Percentiles rank a stretch among this genome's conserved stretches.
Evolutionary conservation across 352 stramenopile genomes (phyloP).

Genomic region (Globisporangium parvum): DNA sequence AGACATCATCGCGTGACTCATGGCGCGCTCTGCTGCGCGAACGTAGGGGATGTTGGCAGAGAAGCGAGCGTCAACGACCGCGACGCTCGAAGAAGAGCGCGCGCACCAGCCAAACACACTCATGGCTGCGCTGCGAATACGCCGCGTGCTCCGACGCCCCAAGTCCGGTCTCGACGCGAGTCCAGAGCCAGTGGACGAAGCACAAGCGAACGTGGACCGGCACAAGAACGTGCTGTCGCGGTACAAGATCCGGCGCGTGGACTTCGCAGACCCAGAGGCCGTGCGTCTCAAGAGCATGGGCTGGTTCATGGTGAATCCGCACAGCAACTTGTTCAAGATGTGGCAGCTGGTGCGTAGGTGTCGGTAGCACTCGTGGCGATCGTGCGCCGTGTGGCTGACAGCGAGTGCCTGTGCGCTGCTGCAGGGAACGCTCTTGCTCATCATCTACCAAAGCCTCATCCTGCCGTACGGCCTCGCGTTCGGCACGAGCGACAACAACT

Average conservation of each 20-base stretch:
- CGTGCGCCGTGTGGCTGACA: too few species aligned
- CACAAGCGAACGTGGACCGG: constrained; percentile 46
- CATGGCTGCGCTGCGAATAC: constrained; percentile 54
- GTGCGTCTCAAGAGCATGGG: constrained; percentile 32
- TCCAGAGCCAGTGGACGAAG: constrained; percentile 26
- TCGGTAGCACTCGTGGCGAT: not conserved
- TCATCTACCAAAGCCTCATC: constrained; percentile 76
- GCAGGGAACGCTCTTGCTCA: constrained; percentile 58
- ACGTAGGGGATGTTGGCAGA: constrained; percentile 11
- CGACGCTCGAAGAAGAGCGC: not conserved
- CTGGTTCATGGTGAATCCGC: constrained; percentile 58
- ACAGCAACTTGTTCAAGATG: constrained; percentile 60
- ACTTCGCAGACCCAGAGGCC: constrained; percentile 30
- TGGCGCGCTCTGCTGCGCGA: not conserved
- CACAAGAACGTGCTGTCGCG: constrained; percentile 68
- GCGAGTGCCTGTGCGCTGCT: not conserved
- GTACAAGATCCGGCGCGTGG: constrained; percentile 71
- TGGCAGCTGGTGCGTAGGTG: constrained; percentile 58
- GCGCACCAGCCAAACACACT: constrained; percentile 31
- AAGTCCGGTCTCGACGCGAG: constrained; percentile 12
- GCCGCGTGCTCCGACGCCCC: constrained; percentile 35
- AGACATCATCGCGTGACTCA: too few species aligned
- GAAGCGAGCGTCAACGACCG: constrained; percentile 5
- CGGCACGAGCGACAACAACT: constrained; percentile 35
- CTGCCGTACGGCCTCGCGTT: constrained; percentile 67